phyloP scores from a whole-genome alignment of 2,329 filamentous ascomycete species.

The Aspergillus sclerotialis region DNA sequence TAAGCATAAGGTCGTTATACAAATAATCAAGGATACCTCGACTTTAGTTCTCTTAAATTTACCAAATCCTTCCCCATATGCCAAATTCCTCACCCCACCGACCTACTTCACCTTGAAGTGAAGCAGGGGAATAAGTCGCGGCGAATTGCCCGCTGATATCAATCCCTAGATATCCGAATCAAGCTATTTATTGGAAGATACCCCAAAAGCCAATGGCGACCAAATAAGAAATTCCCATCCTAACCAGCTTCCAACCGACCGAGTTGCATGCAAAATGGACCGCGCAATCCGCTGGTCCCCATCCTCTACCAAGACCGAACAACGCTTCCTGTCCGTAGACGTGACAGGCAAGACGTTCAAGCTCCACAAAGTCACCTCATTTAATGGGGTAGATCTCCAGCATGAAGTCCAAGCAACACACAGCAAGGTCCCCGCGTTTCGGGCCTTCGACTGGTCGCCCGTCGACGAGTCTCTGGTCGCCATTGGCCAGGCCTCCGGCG shows the following conservation, averaged over 20 bases:
- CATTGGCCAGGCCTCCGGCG: conserved; percentile 55
- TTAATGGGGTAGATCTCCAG: conserved; percentile 34
- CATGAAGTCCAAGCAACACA: conserved; percentile 49
- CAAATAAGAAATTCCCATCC: not conserved
- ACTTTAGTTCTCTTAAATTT: too few species aligned
- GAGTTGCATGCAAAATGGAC: conserved; percentile 21
- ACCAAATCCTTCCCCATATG: too few species aligned
- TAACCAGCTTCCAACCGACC: not conserved
- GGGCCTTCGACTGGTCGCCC: conserved; percentile 60
- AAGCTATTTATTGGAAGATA: too few species aligned
- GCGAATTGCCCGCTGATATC: too few species aligned
- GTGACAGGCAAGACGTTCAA: conserved; percentile 53
- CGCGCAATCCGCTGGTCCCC: conserved; percentile 58
- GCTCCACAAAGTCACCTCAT: conserved; percentile 45
- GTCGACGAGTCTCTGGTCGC: conserved; percentile 52
- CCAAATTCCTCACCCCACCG: too few species aligned
- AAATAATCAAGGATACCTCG: too few species aligned
- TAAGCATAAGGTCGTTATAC: too few species aligned
- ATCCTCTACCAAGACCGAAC: conserved; percentile 45
- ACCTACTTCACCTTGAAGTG: too few species aligned
- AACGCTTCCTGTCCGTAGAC: conserved; percentile 57
- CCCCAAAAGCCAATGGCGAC: too few species aligned
- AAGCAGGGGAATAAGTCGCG: too few species aligned
- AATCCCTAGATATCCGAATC: too few species aligned
- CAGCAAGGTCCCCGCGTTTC: conserved; percentile 53